Evolutionary conservation across 2,329 filamentous ascomycete species (phyloP).

Genomic region (Xylaria hypoxylon): DNA sequence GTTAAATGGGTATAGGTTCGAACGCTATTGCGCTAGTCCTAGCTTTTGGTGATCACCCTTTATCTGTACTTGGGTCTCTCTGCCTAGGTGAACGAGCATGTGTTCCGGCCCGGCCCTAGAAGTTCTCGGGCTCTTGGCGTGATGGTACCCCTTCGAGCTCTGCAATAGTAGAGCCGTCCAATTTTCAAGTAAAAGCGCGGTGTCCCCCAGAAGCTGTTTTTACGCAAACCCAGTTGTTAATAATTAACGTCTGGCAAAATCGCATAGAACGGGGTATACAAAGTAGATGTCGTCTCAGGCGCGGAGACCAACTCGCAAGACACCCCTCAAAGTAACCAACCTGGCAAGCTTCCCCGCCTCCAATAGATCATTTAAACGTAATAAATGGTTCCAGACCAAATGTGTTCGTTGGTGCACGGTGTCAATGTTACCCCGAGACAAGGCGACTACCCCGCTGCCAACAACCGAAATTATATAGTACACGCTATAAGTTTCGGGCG

Average conservation of each 20-base stretch:
- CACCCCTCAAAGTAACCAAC: not conserved
- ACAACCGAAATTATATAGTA: not conserved
- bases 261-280: not conserved
- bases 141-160: not conserved
- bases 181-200: not conserved
- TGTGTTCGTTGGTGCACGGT: not conserved
- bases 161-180: not conserved
- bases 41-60: too few species aligned
- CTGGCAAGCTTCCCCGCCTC: not conserved
- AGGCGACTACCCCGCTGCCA: slow-evolving; percentile 28
- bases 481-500: not conserved
- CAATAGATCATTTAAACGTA: not conserved
- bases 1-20: too few species aligned
- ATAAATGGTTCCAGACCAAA: not conserved
- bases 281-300: not conserved
- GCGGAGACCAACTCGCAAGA: not conserved
- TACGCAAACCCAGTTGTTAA: not conserved
- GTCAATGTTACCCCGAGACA: not conserved
- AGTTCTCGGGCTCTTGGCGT: too few species aligned
- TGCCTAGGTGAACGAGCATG: not conserved
- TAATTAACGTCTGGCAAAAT: not conserved
- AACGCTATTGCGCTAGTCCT: too few species aligned
- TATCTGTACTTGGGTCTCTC: too few species aligned
- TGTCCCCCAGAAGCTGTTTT: not conserved
- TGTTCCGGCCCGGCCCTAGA: not conserved